These are phyloP conservation scores for Ceratocystiopsis minuta DNA, from an alignment of 2,329 filamentous ascomycete species.

Conservation along the genomic window DNA sequence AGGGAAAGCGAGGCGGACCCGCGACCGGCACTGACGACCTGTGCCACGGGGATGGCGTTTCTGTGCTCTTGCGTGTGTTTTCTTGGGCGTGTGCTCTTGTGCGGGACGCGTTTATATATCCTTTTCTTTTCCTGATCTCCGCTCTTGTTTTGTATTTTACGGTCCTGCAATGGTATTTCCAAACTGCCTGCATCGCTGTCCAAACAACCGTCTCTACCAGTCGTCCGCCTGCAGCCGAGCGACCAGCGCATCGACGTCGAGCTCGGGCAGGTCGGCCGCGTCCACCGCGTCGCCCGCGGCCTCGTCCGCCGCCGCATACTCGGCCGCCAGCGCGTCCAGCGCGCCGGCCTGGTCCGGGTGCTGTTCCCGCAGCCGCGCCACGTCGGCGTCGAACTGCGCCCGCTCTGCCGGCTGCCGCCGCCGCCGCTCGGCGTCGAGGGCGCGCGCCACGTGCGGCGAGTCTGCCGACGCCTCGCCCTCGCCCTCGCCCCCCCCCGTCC, in stretches of 20 bases:
- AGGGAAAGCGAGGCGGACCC: too few relatives aligned
- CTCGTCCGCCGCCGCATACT: background rate
- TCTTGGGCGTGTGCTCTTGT: too few relatives aligned
- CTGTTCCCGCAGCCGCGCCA: conserved; percentile 3
- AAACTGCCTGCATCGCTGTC: too few relatives aligned
- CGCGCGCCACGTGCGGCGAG: conserved; percentile 2
- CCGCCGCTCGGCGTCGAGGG: conserved; percentile 8
- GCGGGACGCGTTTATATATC: too few relatives aligned
- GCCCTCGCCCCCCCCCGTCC: too few relatives aligned
- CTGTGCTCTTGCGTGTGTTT: too few relatives aligned
- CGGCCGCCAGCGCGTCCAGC: conserved; percentile 3
- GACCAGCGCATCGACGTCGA: conserved; percentile 2
- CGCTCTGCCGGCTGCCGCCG: conserved; percentile 6
- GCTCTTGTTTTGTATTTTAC: too few relatives aligned
- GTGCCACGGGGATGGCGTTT: too few relatives aligned
- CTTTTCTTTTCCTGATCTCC: too few relatives aligned
- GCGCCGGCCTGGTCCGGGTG: conserved; percentile 6
- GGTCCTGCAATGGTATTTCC: too few relatives aligned
- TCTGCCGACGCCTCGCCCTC: too few relatives aligned
- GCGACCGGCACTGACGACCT: too few relatives aligned
- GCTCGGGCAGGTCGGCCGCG: background rate
- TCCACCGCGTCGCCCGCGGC: background rate
- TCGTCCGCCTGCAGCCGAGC: background rate
- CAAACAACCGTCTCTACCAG: background rate
- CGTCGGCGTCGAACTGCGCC: conserved; percentile 15